A percentile compares a stretch with the other conserved stretches of the same genome.
These are phyloP conservation scores for Mycena sanguinolenta DNA, from an alignment of 768 basidiomycete genomes.

Conservation along the genomic window DNA sequence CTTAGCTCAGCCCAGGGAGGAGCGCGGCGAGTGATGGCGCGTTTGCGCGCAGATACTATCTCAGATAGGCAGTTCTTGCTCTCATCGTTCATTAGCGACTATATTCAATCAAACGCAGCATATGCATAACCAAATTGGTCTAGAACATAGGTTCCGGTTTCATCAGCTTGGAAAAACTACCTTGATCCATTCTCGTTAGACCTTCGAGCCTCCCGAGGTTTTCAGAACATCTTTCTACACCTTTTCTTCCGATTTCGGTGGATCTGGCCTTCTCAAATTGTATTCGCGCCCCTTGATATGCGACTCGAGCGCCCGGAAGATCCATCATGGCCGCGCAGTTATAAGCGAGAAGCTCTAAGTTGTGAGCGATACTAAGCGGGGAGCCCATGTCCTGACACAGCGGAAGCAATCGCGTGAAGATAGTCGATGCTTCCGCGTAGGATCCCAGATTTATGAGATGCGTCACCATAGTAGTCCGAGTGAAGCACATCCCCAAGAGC, in stretches of 20 bases:
- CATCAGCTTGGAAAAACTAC: neutral
- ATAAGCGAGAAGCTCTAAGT: slow-evolving; percentile 27
- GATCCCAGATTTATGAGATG: neutral
- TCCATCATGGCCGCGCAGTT: slow-evolving; percentile 19
- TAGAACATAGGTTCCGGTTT: neutral
- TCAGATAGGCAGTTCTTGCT: too few species aligned
- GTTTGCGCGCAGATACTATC: too few species aligned
- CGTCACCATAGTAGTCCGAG: neutral
- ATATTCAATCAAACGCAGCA: too few species aligned
- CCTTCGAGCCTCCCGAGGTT: neutral
- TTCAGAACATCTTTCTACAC: neutral
- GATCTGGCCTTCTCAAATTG: slow-evolving; percentile 16
- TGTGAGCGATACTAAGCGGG: slow-evolving; percentile 15
- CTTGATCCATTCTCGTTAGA: neutral
- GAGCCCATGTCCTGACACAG: neutral
- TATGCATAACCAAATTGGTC: too few species aligned
- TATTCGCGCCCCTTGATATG: slow-evolving; percentile 18
- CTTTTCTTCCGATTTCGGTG: neutral
- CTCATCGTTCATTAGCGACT: too few species aligned
- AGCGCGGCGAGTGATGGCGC: too few species aligned
- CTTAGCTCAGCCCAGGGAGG: too few species aligned
- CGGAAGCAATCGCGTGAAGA: neutral
- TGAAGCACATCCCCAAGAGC: neutral
- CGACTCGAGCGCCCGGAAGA: slow-evolving; percentile 10
- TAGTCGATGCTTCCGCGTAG: neutral